Percentiles rank a stretch among this genome's conserved stretches.
These are phyloP conservation scores for Celoporthe dispersa DNA, from an alignment of 2,329 filamentous ascomycete species.

Conservation along the genomic window DNA sequence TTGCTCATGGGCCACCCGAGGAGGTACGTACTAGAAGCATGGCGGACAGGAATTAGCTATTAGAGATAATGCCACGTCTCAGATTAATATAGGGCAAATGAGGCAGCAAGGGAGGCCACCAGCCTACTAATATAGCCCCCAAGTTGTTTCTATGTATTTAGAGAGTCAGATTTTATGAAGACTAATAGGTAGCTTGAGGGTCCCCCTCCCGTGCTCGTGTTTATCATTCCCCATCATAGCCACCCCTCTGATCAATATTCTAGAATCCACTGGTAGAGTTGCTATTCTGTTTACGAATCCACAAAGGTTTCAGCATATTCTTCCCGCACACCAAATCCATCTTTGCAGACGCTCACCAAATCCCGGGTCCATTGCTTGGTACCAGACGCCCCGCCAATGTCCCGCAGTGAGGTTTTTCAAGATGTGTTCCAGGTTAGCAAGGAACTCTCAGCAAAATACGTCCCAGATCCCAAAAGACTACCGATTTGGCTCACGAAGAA, in stretches of 20 bases:
- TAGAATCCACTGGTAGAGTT: not conserved
- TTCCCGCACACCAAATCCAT: not conserved
- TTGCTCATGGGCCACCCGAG: not conserved
- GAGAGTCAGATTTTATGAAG: not conserved
- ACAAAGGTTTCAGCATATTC: not conserved
- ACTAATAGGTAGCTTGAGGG: not conserved
- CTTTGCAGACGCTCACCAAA: not conserved
- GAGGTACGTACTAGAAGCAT: not conserved
- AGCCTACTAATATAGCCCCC: too few relatives aligned
- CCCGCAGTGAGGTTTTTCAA: not conserved
- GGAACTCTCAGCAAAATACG: conserved; percentile 18
- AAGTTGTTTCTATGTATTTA: too few relatives aligned
- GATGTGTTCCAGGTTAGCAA: not conserved
- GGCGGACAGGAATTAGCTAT: too few relatives aligned
- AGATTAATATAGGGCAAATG: not conserved
- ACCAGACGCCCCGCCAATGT: not conserved
- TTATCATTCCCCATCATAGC: not conserved
- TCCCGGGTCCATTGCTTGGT: too few relatives aligned
- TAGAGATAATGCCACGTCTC: not conserved
- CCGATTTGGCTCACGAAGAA: conserved; percentile 1
- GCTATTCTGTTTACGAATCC: not conserved
- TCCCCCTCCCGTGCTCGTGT: not conserved
- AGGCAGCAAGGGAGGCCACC: not conserved
- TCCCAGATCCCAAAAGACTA: conserved; percentile 4
- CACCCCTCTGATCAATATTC: not conserved